These are phyloP conservation scores for Amoebophrya sp. DNA, from an alignment of 169 alveolate species.

Conservation along the genomic window DNA sequence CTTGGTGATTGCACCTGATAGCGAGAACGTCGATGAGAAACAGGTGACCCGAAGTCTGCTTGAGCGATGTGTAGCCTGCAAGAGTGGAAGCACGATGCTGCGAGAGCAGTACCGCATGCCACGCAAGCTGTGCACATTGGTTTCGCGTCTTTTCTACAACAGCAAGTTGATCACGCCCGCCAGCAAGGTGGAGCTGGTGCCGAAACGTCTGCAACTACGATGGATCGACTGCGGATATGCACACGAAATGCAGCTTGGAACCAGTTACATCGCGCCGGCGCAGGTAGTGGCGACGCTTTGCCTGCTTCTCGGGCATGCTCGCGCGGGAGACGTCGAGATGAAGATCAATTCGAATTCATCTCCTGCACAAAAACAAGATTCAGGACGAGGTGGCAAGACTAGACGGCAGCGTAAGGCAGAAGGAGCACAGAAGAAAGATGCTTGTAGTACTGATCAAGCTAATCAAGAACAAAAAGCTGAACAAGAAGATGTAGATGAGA, in stretches of 20 bases:
- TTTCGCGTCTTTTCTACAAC: slow-evolving; percentile 33
- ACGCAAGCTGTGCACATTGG: slow-evolving; percentile 32
- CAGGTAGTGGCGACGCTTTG: background rate
- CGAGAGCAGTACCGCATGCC: slow-evolving; percentile 44
- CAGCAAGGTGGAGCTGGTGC: background rate
- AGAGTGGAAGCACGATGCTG: background rate
- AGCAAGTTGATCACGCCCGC: background rate
- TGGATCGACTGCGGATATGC: background rate
- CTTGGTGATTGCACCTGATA: slow-evolving; percentile 39
- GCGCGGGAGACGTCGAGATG: background rate
- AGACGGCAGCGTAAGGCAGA: too few relatives aligned
- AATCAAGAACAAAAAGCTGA: background rate
- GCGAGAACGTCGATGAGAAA: slow-evolving; percentile 32
- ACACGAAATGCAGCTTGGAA: background rate
- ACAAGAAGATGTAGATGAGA: background rate
- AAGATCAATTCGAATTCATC: background rate
- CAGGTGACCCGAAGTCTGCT: slow-evolving; percentile 40
- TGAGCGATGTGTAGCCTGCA: background rate
- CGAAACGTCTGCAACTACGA: background rate
- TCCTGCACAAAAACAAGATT: background rate
- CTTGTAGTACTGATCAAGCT: background rate
- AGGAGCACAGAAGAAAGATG: too few relatives aligned
- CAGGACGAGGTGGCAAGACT: background rate
- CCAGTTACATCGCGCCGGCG: background rate
- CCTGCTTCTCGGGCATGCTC: background rate